These are phyloP conservation scores for Calonectria leucothoes DNA, from an alignment of 2,329 filamentous ascomycete genomes.

Conservation along the genomic window DNA sequence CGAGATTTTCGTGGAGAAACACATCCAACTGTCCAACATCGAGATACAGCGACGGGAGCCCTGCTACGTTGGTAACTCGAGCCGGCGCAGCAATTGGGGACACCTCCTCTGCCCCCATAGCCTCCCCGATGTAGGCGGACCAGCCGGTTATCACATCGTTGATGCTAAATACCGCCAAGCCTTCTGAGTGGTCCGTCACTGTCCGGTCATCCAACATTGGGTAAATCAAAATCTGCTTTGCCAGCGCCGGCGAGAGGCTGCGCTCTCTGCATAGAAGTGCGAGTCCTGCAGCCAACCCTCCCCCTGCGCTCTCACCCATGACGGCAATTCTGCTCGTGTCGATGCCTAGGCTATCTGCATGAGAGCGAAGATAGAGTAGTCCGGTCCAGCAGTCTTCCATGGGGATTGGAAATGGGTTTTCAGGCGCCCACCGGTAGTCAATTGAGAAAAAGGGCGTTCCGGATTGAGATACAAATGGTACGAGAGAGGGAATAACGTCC, in stretches of 20 bases:
- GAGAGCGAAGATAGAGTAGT: neutral
- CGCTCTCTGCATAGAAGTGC: neutral
- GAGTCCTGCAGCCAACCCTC: conserved; percentile 4
- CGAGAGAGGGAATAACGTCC: neutral
- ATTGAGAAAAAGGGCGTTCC: conserved; percentile 20
- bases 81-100: conserved; percentile 2
- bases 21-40: conserved; percentile 17
- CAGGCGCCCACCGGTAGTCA: conserved; percentile 22
- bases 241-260: conserved; percentile 10
- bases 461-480: neutral
- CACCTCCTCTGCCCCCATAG: neutral
- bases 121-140: conserved; percentile 10
- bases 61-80: neutral
- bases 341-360: neutral
- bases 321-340: conserved; percentile 11
- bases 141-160: conserved; percentile 16
- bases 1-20: conserved; percentile 8
- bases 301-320: conserved; percentile 25
- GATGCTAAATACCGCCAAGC: neutral
- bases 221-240: conserved; percentile 17
- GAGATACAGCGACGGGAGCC: conserved; percentile 11
- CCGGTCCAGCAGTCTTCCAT: conserved; percentile 19
- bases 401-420: conserved; percentile 8
- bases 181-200: neutral
- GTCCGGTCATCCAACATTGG: conserved; percentile 26